A percentile compares a stretch with the other conserved stretches of the same genome.
Conservation (phyloP, 2,329 filamentous ascomycete genomes). For the Clarireedia monteithiana region DNA sequence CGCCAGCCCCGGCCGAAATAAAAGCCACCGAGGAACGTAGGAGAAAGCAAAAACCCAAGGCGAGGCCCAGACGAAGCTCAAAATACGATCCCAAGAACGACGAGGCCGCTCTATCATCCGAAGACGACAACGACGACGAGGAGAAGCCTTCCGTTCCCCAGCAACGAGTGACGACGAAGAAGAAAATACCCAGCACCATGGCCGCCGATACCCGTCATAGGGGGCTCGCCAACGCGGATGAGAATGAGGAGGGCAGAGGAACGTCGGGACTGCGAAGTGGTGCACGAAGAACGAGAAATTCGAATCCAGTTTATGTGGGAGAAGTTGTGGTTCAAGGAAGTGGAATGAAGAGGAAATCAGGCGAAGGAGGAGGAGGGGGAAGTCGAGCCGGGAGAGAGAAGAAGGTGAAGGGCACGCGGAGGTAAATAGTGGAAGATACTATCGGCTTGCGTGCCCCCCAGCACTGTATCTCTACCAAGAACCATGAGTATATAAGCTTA, state of each 20-base stretch:
- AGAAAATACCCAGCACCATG: not conserved
- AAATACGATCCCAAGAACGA: no score
- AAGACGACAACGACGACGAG: no score
- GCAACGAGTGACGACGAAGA: no score
- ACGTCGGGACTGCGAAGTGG: not conserved
- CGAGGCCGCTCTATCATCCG: no score
- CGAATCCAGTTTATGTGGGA: not conserved
- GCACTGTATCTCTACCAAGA: no score
- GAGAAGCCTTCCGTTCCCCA: no score
- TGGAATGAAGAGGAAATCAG: not conserved
- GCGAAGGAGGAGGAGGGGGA: not conserved
- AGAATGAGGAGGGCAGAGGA: not conserved
- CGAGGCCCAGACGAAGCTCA: no score
- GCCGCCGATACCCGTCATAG: not conserved
- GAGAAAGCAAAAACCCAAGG: no score
- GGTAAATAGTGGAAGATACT: no score
- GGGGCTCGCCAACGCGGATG: not conserved
- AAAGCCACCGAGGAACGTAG: not conserved
- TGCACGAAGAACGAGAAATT: slow-evolving; percentile 1
- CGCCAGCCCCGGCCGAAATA: not conserved
- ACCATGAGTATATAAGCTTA: no score
- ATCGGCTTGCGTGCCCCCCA: no score
- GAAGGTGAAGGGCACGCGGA: not conserved
- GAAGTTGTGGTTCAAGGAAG: not conserved
- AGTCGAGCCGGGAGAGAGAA: not conserved